Conservation (phyloP, 441 rosid species). For the Geranium incanum region DNA sequence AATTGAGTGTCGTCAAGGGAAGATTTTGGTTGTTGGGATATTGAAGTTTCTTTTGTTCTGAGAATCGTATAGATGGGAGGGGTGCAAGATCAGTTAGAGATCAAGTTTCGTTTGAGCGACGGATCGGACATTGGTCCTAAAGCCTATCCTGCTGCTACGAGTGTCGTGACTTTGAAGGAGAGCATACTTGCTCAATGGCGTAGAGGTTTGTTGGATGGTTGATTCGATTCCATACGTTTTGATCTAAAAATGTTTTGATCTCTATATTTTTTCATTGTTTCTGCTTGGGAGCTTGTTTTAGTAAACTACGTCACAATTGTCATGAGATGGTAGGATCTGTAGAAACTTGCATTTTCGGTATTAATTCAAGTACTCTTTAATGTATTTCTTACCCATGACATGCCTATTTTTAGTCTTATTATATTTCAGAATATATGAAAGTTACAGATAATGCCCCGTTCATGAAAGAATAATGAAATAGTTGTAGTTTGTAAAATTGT, state of each 20-base stretch:
- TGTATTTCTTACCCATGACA: too few species aligned
- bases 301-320: neutral
- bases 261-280: neutral
- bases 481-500: neutral
- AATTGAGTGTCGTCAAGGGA: constrained; percentile 4
- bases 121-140: constrained; percentile 94
- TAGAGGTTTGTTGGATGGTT: constrained; percentile 47
- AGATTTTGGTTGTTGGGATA: constrained; percentile 24
- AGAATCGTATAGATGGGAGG: constrained; percentile 46
- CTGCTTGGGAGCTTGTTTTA: neutral
- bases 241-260: neutral
- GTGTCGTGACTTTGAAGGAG: constrained; percentile 81
- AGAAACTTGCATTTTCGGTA: neutral
- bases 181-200: constrained; percentile 92
- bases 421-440: neutral
- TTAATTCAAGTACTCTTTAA: too few species aligned
- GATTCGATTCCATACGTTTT: neutral
- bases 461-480: neutral
- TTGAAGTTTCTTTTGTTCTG: neutral
- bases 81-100: constrained; percentile 79
- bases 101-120: constrained; percentile 82
- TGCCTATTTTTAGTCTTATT: neutral
- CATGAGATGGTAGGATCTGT: neutral
- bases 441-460: neutral
- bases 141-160: constrained; percentile 73